Conservation (phyloP, 2,329 filamentous ascomycete species). For the Mycocentrospora acerina region DNA sequence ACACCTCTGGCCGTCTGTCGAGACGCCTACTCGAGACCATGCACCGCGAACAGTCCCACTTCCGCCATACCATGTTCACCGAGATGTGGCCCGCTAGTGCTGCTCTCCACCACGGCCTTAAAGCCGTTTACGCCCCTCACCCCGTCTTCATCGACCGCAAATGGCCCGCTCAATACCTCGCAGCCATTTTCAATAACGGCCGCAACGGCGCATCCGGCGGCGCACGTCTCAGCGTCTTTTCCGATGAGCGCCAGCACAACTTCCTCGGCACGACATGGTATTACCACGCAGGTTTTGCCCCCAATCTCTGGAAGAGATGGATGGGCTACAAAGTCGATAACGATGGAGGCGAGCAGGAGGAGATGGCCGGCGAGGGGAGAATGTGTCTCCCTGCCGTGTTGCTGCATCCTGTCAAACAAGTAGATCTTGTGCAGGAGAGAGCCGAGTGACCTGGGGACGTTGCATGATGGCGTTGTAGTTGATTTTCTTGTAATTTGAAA, state of each 20-base stretch:
- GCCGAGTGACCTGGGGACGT: no score
- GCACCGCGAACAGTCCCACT: conserved; percentile 71
- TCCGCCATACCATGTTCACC: conserved; percentile 71
- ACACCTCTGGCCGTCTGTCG: conserved; percentile 69
- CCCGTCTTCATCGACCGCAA: conserved; percentile 59
- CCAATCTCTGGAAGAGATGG: conserved; percentile 59
- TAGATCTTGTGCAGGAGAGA: conserved; percentile 50
- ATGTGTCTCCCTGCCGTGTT: conserved; percentile 53
- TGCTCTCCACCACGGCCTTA: conserved; percentile 74
- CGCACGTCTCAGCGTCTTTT: conserved; percentile 51
- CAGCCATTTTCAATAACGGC: conserved; percentile 59
- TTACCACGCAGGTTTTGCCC: conserved; percentile 54
- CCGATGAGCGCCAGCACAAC: conserved; percentile 55
- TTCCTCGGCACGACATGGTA: conserved; percentile 57
- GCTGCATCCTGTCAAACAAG: conserved; percentile 54
- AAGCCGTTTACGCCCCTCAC: conserved; percentile 68
- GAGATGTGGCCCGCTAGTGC: conserved; percentile 77
- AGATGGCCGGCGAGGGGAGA: conserved; percentile 48
- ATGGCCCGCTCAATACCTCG: conserved; percentile 57
- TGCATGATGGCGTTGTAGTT: no score
- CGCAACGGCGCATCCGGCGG: conserved; percentile 54
- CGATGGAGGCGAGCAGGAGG: conserved; percentile 49
- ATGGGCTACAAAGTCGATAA: conserved; percentile 56
- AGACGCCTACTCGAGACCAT: conserved; percentile 68
- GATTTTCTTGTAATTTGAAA: no score